A percentile compares a stretch with the other conserved stretches of the same genome.
Evolutionary conservation across 768 basidiomycete species (phyloP).

Genomic region (Porphyrellus cyaneotinctus): DNA sequence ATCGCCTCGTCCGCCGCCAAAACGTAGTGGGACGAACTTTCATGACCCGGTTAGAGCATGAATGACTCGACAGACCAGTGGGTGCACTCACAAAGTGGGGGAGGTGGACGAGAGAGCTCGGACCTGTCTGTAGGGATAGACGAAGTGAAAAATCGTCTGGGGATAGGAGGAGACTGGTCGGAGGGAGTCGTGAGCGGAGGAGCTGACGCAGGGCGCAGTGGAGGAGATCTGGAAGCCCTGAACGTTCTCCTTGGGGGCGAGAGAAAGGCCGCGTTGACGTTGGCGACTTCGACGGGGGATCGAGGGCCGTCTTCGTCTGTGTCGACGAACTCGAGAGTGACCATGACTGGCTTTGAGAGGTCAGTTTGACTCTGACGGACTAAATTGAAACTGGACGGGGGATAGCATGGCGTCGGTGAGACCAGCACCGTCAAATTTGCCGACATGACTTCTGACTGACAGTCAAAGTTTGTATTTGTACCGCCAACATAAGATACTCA

Average conservation of each 20-base stretch:
- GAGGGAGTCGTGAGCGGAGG: slow-evolving; percentile 14
- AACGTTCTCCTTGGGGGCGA: slow-evolving; percentile 29
- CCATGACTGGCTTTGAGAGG: slow-evolving; percentile 29
- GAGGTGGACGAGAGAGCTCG: slow-evolving; percentile 56
- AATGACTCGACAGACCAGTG: neutral
- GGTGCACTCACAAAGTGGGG: slow-evolving; percentile 54
- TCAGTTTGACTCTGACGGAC: slow-evolving; percentile 29
- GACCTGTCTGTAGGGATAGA: slow-evolving; percentile 18
- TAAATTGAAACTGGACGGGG: slow-evolving; percentile 29
- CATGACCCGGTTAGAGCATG: neutral
- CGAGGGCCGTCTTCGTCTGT: slow-evolving; percentile 16
- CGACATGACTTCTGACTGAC: slow-evolving; percentile 19
- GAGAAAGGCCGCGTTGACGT: slow-evolving; percentile 19
- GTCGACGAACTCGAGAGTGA: slow-evolving; percentile 29
- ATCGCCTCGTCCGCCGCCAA: slow-evolving; percentile 70
- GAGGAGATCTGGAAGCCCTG: slow-evolving; percentile 16
- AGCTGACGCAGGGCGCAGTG: slow-evolving; percentile 20
- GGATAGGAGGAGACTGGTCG: neutral
- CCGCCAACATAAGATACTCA: too few relatives aligned
- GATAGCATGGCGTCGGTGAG: slow-evolving; percentile 28
- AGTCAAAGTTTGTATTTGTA: neutral
- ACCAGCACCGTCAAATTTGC: slow-evolving; percentile 32
- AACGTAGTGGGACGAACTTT: slow-evolving; percentile 79
- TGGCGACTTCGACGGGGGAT: slow-evolving; percentile 24
- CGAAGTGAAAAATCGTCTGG: slow-evolving; percentile 16